These are phyloP conservation scores for Picea sitchensis DNA, from an alignment of 75 land plant species.

Conservation along the genomic window DNA sequence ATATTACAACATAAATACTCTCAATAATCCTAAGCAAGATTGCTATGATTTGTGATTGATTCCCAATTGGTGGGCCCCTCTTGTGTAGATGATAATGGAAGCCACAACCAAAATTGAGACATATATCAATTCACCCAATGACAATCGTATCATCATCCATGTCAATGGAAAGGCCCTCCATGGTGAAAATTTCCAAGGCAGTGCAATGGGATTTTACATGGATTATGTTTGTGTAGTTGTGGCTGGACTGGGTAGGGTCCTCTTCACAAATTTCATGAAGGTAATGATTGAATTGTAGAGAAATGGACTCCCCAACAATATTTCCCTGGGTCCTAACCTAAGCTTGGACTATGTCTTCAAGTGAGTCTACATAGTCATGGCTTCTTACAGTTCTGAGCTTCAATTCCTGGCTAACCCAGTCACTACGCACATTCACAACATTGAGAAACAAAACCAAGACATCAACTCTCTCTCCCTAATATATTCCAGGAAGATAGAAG, in stretches of 20 bases:
- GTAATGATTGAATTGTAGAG: slow-evolving; percentile 67
- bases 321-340: slow-evolving; percentile 44
- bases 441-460: slow-evolving; percentile 59
- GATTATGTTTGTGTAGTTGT: no score
- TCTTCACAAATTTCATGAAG: slow-evolving; percentile 57
- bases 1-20: slow-evolving; percentile 60
- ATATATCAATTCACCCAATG: no score
- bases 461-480: slow-evolving; percentile 59
- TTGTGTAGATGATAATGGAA: slow-evolving; percentile 66
- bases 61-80: slow-evolving; percentile 81
- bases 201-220: neutral
- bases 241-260: slow-evolving; percentile 53
- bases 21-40: slow-evolving; percentile 85
- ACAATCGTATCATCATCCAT: no score
- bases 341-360: slow-evolving; percentile 58
- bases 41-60: slow-evolving; percentile 77
- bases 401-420: no score
- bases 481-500: no score
- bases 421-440: no score
- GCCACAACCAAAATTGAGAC: slow-evolving; percentile 17
- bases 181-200: no score
- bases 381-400: slow-evolving; percentile 54
- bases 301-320: slow-evolving; percentile 58
- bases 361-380: no score
- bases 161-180: no score